Percentiles rank a stretch among this genome's conserved stretches.
Evolutionary conservation across 768 basidiomycete species (phyloP).

Genomic region (Antrodiella citrinella): DNA sequence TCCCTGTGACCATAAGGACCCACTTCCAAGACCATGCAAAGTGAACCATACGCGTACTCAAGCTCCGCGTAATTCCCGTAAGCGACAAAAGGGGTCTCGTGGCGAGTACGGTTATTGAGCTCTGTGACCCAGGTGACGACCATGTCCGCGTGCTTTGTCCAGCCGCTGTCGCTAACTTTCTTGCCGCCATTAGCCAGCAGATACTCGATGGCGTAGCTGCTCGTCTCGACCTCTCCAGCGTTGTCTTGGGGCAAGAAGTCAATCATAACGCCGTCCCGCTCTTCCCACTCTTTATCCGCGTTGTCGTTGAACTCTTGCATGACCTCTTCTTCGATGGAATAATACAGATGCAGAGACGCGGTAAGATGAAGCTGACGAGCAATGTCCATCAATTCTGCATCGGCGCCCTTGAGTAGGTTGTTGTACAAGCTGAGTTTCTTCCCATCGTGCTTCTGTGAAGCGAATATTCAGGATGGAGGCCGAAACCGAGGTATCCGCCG

Average conservation of each 20-base stretch:
- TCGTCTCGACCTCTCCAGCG: background rate
- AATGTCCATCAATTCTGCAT: conserved; percentile 4
- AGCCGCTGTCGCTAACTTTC: background rate
- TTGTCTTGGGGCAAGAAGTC: background rate
- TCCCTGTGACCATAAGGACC: conserved; percentile 1
- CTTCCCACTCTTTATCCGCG: background rate
- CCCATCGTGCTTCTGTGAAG: background rate
- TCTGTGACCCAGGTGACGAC: conserved; percentile 8
- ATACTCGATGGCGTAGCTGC: background rate
- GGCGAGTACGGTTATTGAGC: background rate
- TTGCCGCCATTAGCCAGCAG: background rate
- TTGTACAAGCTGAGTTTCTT: background rate
- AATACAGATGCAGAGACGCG: background rate
- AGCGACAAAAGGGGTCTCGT: background rate
- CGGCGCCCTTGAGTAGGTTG: conserved; percentile 8
- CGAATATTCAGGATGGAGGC: conserved; percentile 30
- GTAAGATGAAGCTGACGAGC: conserved; percentile 1
- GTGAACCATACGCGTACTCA: conserved; percentile 2
- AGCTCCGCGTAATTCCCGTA: conserved; percentile 9
- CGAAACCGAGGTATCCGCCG: conserved; percentile 34
- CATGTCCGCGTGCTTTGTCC: conserved; percentile 3
- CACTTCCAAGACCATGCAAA: conserved; percentile 7
- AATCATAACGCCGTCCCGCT: background rate
- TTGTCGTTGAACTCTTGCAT: background rate
- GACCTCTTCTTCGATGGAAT: background rate